Evolutionary conservation across 257 asterid genomes (phyloP).

Genomic region (Rauvolfia tetraphylla): DNA sequence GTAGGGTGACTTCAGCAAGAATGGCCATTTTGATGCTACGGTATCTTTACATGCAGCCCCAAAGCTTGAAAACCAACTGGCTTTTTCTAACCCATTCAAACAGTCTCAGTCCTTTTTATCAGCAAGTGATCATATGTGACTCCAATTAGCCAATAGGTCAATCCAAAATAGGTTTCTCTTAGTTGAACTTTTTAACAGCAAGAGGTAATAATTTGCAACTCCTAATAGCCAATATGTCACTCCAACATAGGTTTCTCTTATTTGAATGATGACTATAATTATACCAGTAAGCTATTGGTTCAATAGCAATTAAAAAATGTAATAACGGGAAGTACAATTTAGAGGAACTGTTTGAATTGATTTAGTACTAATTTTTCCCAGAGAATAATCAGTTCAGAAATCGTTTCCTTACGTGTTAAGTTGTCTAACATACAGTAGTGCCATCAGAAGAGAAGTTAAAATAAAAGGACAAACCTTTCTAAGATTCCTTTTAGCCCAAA

Average conservation of each 20-base stretch:
- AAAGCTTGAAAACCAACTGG: background rate
- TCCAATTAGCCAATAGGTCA: background rate
- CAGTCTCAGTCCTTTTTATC: background rate
- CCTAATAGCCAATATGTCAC: background rate
- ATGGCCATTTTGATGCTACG: background rate
- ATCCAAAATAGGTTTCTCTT: background rate
- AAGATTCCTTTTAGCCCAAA: background rate
- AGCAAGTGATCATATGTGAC: background rate
- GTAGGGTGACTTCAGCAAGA: too few relatives aligned
- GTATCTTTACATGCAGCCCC: background rate
- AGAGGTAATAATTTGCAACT: background rate
- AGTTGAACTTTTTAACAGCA: background rate
- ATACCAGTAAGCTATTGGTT: background rate
- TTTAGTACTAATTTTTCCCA: background rate
- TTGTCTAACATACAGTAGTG: background rate
- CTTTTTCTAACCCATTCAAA: background rate
- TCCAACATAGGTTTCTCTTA: background rate
- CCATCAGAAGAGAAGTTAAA: background rate
- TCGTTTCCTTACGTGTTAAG: background rate
- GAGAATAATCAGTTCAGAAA: background rate
- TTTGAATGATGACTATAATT: background rate
- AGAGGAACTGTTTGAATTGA: background rate
- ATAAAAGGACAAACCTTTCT: background rate
- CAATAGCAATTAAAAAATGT: background rate
- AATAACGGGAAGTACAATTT: too few relatives aligned